phyloP scores from a whole-genome alignment of 805 yeast species.

The Kodamaea nitidulidarum region DNA sequence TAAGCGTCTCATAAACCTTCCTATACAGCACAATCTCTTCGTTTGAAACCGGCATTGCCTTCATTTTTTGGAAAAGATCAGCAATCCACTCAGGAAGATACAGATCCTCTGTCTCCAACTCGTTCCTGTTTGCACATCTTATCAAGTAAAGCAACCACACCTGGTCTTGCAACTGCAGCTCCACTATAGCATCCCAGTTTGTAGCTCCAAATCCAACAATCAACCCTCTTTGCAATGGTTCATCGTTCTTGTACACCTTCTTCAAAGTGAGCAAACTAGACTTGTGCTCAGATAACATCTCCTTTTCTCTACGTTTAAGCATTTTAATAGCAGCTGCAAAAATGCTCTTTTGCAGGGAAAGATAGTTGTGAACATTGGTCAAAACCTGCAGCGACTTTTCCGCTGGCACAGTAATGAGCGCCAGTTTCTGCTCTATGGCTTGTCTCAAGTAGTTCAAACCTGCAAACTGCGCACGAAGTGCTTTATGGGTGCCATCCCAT shows the following conservation, averaged over 20 bases:
- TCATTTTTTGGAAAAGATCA: constrained; percentile 30
- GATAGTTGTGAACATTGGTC: constrained; percentile 26
- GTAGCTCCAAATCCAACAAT: constrained; percentile 54
- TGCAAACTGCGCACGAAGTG: constrained; percentile 52
- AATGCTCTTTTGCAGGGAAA: constrained; percentile 46
- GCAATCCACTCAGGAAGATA: constrained; percentile 52
- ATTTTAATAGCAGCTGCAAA: constrained; percentile 44
- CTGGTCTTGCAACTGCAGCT: constrained; percentile 50
- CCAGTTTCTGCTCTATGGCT: constrained; percentile 49
- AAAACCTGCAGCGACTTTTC: background rate
- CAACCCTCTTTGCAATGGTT: constrained; percentile 49
- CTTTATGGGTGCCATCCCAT: constrained; percentile 37
- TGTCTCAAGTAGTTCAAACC: constrained; percentile 53
- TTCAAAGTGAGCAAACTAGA: constrained; percentile 51
- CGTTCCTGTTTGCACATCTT: constrained; percentile 47
- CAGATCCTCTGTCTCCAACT: constrained; percentile 30
- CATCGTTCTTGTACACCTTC: constrained; percentile 52
- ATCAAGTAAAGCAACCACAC: constrained; percentile 61
- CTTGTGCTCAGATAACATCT: constrained; percentile 41
- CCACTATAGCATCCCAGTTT: constrained; percentile 48
- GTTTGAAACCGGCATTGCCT: constrained; percentile 39
- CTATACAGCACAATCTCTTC: constrained; percentile 55
- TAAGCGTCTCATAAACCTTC: constrained; percentile 49
- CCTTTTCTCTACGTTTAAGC: constrained; percentile 44
- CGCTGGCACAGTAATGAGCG: constrained; percentile 18